Conservation (phyloP, 768 basidiomycete genomes). For the Tulasnella sp. region DNA sequence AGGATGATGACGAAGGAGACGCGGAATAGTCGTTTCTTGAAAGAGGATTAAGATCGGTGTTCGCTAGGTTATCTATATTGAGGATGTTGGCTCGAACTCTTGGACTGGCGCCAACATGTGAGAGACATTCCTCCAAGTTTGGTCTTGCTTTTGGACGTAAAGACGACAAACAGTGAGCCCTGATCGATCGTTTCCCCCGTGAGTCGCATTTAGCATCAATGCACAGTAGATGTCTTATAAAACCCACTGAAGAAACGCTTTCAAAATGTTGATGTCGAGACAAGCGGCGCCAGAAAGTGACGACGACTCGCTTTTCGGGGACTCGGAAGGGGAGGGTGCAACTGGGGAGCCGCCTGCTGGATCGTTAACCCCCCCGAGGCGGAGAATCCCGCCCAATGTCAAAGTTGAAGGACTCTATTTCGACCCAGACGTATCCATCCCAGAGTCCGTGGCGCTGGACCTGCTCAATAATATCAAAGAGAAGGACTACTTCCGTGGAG, state of each 20-base stretch:
- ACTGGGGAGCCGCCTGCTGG: neutral
- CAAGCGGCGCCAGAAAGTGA: neutral
- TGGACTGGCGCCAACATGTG: neutral
- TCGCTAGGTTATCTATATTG: neutral
- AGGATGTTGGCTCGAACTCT: neutral
- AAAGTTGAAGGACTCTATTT: constrained; percentile 18
- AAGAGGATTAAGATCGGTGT: neutral
- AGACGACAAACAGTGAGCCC: neutral
- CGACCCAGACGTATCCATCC: constrained; percentile 18
- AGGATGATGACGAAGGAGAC: constrained; percentile 31
- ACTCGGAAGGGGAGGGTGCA: neutral
- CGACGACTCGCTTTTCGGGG: constrained; percentile 15
- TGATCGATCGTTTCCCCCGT: neutral
- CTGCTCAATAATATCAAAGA: constrained; percentile 20
- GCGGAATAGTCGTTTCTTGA: neutral
- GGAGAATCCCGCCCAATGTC: neutral
- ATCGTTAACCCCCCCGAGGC: neutral
- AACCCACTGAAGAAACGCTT: neutral
- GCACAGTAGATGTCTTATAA: neutral
- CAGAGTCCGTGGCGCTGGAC: constrained; percentile 13
- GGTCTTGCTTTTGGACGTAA: neutral
- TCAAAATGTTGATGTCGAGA: neutral
- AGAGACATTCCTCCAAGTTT: neutral
- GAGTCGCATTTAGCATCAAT: neutral
- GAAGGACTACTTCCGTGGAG: constrained; percentile 28